Evolutionary conservation across 176 grass and related monocot genomes (phyloP).

Genomic region (Carex cristatella): DNA sequence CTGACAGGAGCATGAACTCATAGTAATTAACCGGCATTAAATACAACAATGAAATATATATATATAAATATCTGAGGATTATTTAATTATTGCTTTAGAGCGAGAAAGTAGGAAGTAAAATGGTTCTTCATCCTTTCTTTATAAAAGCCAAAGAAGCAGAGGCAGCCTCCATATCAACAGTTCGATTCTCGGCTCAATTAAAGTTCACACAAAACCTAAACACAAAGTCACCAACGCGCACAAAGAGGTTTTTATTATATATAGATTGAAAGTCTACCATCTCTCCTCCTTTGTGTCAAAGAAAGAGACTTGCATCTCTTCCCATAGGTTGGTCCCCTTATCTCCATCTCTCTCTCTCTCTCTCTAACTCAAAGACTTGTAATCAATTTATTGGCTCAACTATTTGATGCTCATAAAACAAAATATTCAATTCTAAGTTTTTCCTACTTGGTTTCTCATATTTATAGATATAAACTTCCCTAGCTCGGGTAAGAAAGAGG

Average conservation of each 20-base stretch:
- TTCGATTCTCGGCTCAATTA: slow-evolving; percentile 15
- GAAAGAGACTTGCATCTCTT: slow-evolving; percentile 38
- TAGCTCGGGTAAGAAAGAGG: neutral
- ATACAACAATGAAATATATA: neutral
- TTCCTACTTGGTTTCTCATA: neutral
- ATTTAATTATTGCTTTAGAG: slow-evolving; percentile 9
- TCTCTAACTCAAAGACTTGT: neutral
- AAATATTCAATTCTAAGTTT: slow-evolving; percentile 5
- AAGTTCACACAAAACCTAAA: slow-evolving; percentile 28
- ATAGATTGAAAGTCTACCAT: slow-evolving; percentile 7
- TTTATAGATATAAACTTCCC: neutral
- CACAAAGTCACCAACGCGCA: slow-evolving; percentile 1
- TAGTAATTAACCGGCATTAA: slow-evolving; percentile 18
- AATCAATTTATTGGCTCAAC: slow-evolving; percentile 4
- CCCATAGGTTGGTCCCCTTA: slow-evolving; percentile 40
- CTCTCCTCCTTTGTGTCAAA: slow-evolving; percentile 25
- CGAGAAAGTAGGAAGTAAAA: slow-evolving; percentile 11
- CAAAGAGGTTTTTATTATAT: slow-evolving; percentile 36
- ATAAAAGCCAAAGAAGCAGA: slow-evolving; percentile 8
- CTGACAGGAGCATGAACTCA: neutral
- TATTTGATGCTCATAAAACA: neutral
- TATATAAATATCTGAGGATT: neutral
- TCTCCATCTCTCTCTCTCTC: neutral
- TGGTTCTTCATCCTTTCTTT: neutral
- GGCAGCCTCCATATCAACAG: slow-evolving; percentile 52